Percentiles rank a stretch among this genome's conserved stretches.
Conservation (phyloP, 352 stramenopile genomes). For the Phytophthora macrochlamydospora region DNA sequence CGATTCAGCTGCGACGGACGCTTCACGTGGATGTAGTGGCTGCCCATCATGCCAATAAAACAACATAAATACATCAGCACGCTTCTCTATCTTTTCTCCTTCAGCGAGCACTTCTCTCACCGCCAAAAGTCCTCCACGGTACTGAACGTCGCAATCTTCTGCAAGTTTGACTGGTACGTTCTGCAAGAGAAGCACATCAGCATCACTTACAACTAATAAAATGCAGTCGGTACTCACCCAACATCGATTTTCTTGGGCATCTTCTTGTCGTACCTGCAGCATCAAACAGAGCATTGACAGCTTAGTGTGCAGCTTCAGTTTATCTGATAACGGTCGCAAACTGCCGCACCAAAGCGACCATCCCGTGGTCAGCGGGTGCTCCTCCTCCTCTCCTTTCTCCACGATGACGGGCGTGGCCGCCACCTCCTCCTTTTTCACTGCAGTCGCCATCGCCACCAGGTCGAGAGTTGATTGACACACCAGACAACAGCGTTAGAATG, state of each 20-base stretch:
- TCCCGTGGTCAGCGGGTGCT: constrained; percentile 87
- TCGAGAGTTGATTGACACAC: constrained; percentile 1
- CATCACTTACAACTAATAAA: constrained; percentile 22
- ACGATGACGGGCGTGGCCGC: constrained; percentile 24
- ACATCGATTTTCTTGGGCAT: constrained; percentile 91
- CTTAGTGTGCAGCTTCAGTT: background rate
- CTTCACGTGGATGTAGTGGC: constrained; percentile 94
- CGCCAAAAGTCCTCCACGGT: constrained; percentile 94
- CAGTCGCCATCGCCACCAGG: constrained; percentile 10
- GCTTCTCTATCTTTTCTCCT: background rate
- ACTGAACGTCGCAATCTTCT: constrained; percentile 85
- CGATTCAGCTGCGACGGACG: constrained; percentile 90
- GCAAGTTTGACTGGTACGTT: constrained; percentile 79
- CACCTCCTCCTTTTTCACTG: constrained; percentile 37
- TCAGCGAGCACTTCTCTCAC: constrained; percentile 29
- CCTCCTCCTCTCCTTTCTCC: constrained; percentile 48
- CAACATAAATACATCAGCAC: constrained; percentile 4
- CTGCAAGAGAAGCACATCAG: background rate
- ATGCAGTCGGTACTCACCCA: constrained; percentile 45
- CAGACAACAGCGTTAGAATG: constrained; percentile 14
- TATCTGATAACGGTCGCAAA: background rate
- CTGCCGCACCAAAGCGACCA: constrained; percentile 87
- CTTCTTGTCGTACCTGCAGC: constrained; percentile 93
- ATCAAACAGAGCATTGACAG: constrained; percentile 3
- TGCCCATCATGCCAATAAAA: constrained; percentile 16